Evolutionary conservation across 2,329 filamentous ascomycete genomes (phyloP).

Genomic region (Diaporthe sp.): DNA sequence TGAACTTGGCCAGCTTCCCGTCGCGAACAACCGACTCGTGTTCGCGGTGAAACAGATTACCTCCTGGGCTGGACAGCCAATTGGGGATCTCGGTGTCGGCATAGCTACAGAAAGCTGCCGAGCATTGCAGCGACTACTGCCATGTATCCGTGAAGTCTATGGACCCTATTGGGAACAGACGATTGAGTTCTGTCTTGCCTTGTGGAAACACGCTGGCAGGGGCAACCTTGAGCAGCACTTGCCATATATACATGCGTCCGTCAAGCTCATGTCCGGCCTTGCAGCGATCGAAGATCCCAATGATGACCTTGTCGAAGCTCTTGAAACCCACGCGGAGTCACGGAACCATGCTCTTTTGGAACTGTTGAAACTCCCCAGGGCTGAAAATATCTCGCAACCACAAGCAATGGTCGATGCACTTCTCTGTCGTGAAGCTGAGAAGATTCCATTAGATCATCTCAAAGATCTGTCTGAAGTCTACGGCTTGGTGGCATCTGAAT

Average conservation of each 20-base stretch:
- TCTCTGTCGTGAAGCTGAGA: slow-evolving; percentile 77
- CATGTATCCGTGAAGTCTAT: slow-evolving; percentile 84
- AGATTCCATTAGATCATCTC: slow-evolving; percentile 72
- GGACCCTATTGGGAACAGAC: slow-evolving; percentile 86
- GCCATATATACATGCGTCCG: slow-evolving; percentile 77
- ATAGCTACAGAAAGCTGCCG: slow-evolving; percentile 68
- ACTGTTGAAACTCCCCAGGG: slow-evolving; percentile 68
- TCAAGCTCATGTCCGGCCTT: slow-evolving; percentile 78
- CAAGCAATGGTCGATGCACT: slow-evolving; percentile 81
- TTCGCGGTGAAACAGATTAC: slow-evolving; percentile 87
- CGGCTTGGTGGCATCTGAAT: slow-evolving; percentile 81
- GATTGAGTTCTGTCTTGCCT: slow-evolving; percentile 68
- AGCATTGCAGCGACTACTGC: slow-evolving; percentile 73
- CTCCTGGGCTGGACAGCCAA: slow-evolving; percentile 70
- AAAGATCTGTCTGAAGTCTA: slow-evolving; percentile 79
- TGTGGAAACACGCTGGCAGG: slow-evolving; percentile 66
- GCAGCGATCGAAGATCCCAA: slow-evolving; percentile 79
- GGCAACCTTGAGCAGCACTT: slow-evolving; percentile 63
- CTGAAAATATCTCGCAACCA: slow-evolving; percentile 69
- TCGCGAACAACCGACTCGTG: slow-evolving; percentile 78
- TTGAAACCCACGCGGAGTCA: slow-evolving; percentile 70
- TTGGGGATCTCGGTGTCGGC: slow-evolving; percentile 57
- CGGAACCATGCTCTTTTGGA: slow-evolving; percentile 72
- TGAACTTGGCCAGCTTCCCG: slow-evolving; percentile 64
- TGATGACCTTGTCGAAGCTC: slow-evolving; percentile 85